Evolutionary conservation across 129 eudicot species (phyloP), one percentile per base, ranked within the genome.

Genomic region (Saposhnikovia divaricata): DNA sequence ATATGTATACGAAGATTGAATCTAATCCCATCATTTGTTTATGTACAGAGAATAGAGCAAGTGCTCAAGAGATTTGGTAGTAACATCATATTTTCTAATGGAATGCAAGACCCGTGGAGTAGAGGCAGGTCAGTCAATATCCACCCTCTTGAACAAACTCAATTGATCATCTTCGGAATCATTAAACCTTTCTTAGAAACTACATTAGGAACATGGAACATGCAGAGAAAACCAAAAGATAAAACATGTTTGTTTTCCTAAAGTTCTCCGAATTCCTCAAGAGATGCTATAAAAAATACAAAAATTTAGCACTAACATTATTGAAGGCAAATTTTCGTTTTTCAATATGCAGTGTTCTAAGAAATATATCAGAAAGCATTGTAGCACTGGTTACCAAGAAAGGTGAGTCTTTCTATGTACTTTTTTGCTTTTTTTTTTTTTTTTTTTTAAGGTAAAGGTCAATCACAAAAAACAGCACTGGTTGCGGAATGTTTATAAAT

Each of bases 91-190:
- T 87, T 87, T 70, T 85, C 88, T 45, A 85, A 85, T 75, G 90
- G 88, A 74, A 75, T 87, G 86, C 90, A 87, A 80, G 90, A 87
- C 74, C 90, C 90, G 75, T 87, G 90, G 90, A 87, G 90, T 85
- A 82, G 90, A 82, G 90, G 90, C 86, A 72, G 90, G 90, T 87
- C 55, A 76, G 87, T 40, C 48, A 43, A 71, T 70, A 71, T 71
- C 28, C 23, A 68, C 77, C 51, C 47, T 27, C 66, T 38, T 72
- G 7, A 10, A 8, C 19, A 21, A 14, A 44, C 46, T 51, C 27
- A 77, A 15, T 6, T 50, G 23, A 31, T 39, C 69, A 61, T 61
- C 23, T 61, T 9, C 15, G 15, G 69, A 3, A n/a, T 61, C 37
- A n/a, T 2, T 10, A 61, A 25, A 61, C 37, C 12, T 61, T 61